A percentile compares a stretch with the other conserved stretches of the same genome.
phyloP scores from a whole-genome alignment of 176 grass and related monocot genomes.

The Tillandsia leiboldiana region DNA sequence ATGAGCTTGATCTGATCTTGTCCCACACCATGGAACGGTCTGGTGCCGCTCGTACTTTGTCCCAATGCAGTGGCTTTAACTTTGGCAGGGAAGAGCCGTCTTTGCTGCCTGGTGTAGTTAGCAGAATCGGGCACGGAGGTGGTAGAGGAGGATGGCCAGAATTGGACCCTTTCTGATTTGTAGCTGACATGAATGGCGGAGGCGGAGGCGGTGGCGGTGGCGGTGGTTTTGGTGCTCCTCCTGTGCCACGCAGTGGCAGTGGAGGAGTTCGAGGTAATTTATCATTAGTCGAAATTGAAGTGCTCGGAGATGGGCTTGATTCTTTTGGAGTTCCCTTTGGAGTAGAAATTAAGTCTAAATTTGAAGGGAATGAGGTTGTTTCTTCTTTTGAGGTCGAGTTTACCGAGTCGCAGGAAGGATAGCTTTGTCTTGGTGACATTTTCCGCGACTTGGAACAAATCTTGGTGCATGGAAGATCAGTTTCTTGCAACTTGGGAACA shows the following conservation, averaged over 20 bases:
- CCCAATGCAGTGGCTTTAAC: constrained; percentile 97
- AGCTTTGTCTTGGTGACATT: background rate
- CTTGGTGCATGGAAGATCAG: constrained; percentile 4
- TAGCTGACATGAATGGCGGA: constrained; percentile 9
- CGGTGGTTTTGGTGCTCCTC: constrained; percentile 1
- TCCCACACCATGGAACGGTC: constrained; percentile 95
- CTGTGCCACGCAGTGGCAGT: background rate
- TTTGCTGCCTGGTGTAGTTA: constrained; percentile 16
- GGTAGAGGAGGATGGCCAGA: constrained; percentile 24
- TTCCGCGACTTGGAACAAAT: constrained; percentile 8
- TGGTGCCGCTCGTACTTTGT: constrained; percentile 84
- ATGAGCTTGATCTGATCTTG: constrained; percentile 80
- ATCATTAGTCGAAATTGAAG: background rate
- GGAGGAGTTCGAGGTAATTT: background rate
- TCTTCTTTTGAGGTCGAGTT: background rate
- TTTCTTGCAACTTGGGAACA: constrained; percentile 3
- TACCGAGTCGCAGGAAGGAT: background rate
- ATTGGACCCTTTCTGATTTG: constrained; percentile 21
- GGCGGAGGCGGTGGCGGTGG: constrained; percentile 32
- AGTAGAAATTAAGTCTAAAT: constrained; percentile 4
- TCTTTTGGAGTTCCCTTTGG: background rate
- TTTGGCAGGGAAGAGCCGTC: constrained; percentile 61
- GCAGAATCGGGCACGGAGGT: constrained; percentile 26
- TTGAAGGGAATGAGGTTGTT: constrained; percentile 5
- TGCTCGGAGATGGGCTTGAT: background rate